Evolutionary conservation across 495 filamentous ascomycete genomes (phyloP).

Genomic region (Penicillium macrosclerotiorum): DNA sequence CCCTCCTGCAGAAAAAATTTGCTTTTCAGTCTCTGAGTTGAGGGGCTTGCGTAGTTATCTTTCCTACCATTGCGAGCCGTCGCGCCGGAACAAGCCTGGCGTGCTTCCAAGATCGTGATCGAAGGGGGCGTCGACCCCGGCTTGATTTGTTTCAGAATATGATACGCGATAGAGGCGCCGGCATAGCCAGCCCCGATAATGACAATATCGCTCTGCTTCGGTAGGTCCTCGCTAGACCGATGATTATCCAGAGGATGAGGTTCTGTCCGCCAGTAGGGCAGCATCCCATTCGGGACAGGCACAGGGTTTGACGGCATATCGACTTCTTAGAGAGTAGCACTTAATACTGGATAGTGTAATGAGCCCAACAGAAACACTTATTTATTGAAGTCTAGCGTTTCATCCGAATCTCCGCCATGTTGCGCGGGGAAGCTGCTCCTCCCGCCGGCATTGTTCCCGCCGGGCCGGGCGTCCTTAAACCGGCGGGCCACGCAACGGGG

Average conservation of each 20-base stretch:
- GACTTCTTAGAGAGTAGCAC: neutral
- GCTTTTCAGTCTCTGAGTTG: neutral
- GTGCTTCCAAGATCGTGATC: constrained; percentile 74
- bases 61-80: constrained; percentile 59
- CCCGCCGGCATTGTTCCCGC: constrained; percentile 5
- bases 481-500: neutral
- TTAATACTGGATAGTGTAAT: neutral
- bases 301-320: constrained; percentile 14
- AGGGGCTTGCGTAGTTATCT: neutral
- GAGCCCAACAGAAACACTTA: too few species aligned
- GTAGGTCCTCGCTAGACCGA: constrained; percentile 62
- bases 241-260: constrained; percentile 53
- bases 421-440: neutral
- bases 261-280: constrained; percentile 73
- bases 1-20: constrained; percentile 21
- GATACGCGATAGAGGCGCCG: constrained; percentile 63
- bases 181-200: constrained; percentile 74
- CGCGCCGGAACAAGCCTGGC: constrained; percentile 79
- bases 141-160: constrained; percentile 48
- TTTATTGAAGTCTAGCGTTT: too few species aligned
- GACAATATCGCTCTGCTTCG: constrained; percentile 60
- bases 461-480: constrained; percentile 2
- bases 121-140: constrained; percentile 29
- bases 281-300: constrained; percentile 51
- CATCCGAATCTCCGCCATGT: too few species aligned